Evolutionary conservation across 2,329 filamentous ascomycete genomes (phyloP), one percentile per base, ranked within the genome.

Genomic region (Epichloe scottii): DNA sequence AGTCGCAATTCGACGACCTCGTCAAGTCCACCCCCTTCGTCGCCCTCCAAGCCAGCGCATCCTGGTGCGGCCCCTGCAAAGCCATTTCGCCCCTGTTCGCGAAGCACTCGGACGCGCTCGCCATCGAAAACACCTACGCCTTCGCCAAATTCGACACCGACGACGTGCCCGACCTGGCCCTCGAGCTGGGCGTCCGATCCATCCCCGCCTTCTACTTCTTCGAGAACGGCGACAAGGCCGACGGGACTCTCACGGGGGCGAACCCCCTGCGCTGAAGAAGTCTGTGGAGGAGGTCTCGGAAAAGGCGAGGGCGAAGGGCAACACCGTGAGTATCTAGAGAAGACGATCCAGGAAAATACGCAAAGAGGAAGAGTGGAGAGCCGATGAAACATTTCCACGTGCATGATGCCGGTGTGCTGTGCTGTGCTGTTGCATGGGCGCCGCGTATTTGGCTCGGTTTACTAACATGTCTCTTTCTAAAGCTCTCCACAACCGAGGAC

Each of bases 171-270:
- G 73, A 76, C 48, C 68, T 77, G 19, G 72, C 77, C 49, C 60
- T 62, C 14, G 66, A 71, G 54, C 74, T 79, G 59, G 65, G 68
- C 61, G 68, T 82, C 60, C 68, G 71, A 26, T 72, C 75, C 60
- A 77, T 82, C 69, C 79, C 79, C 10, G 78, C 78, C 40, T 81
- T 82, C 62, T 66, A 77, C 61, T 75, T 81, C 67, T 80, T 82
- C 64, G 72, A 76, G 65, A 68, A 78, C 48, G 76, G 76, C 50
- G 66, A 71, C 42, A 68, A 68, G 62, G 66, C 50, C 7, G 46
- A 43, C 59, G 70, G 74, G 58, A 70, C 68, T 58, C 62, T 77
- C 42, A 66, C 68, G 40, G 70, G 68, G 41, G 67, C 66, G 37
- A 67, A 62, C 50, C 66, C 66, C 61, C 6, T 26, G 63, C 61